Base-by-base conservation (phyloP, 306 rosid genomes). In the Cucurbita ficifolia region DNA sequence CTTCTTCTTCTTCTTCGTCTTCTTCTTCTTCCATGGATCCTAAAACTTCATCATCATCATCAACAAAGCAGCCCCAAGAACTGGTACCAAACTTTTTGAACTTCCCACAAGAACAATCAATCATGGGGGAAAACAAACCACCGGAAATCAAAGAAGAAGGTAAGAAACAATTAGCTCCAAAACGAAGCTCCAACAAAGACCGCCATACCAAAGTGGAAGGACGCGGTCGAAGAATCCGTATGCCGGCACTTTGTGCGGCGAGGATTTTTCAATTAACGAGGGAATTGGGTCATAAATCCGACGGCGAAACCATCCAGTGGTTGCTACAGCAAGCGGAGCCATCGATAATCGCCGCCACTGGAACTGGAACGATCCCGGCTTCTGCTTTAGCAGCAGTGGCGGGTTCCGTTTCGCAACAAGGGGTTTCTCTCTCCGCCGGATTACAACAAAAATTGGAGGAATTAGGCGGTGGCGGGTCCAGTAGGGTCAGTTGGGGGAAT, bases 271-370 rank as follows among this genome's bases (percentile, higher is more conserved):
- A 94, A 77, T 80, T 94, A 77, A 94, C 98, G 40, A 79, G 96
- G 48, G 98, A 94, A 86, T 82, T 94, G 79, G 97, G 97, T 56
- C 96, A 94, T 86, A 94, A 94, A 85, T 94, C 98, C 21, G 98
- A 94, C 56, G 98, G 98, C 2, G 98, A 94, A 78, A 90, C 98
- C 33, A 94, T 94, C 55, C 99, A 94, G 88, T 94, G 99, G 99
- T 88, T 94, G 2, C 70, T 91, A 0, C 97, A 91, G 73, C 97
- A 91, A 57, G 93, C 99, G 10, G 99, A 94, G 78, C 96, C 97
- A 3, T 89, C 99, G 0, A 94, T 94, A 13, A 72, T 94, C 14
- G 99, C 97, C 0, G 88, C 96, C 49, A 94, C 99, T 0, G 99
- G 99, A 10, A 83, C 83, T 3, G 99, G 99, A 0, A 94, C 99